phyloP scores from a whole-genome alignment of 306 rosid species.

The Medicago ruthenica region DNA sequence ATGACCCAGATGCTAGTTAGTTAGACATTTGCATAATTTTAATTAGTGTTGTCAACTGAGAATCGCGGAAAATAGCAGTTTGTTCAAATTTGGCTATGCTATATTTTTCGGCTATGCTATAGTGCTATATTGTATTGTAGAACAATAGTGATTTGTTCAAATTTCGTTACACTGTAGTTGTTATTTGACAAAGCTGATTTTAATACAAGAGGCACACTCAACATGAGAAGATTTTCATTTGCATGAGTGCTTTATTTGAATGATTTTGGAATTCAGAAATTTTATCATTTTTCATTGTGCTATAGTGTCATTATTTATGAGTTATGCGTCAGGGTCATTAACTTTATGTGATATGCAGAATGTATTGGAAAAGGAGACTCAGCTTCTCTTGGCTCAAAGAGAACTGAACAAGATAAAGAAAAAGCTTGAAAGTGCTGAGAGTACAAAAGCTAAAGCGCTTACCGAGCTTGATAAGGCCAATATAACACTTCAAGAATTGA shows the following conservation, averaged over 20 bases:
- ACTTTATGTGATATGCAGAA: conserved; percentile 52
- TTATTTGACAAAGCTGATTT: too few relatives aligned
- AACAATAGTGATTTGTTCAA: too few relatives aligned
- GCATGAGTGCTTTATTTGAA: conserved; percentile 1
- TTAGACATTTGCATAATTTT: too few relatives aligned
- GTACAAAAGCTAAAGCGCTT: conserved; percentile 58
- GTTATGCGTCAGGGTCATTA: conserved; percentile 1
- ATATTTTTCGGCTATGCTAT: too few relatives aligned
- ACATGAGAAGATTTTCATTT: conserved; percentile 16
- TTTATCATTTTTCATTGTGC: not conserved
- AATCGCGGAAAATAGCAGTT: too few relatives aligned
- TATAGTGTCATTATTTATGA: conserved; percentile 1
- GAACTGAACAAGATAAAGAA: conserved; percentile 68
- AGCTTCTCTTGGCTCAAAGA: conserved; percentile 76
- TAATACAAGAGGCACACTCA: conserved; percentile 10
- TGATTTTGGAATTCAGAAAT: conserved; percentile 17
- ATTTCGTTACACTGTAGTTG: too few relatives aligned
- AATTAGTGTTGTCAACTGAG: too few relatives aligned
- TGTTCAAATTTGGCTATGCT: too few relatives aligned
- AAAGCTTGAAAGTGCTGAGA: conserved; percentile 53
- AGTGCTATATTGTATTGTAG: too few relatives aligned
- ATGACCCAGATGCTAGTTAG: too few relatives aligned
- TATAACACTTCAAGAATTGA: conserved; percentile 64
- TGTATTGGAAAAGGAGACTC: conserved; percentile 83
- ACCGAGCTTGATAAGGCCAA: conserved; percentile 77